Conservation (phyloP, 2,329 filamentous ascomycete genomes). For the Chaetomium globosum region DNA sequence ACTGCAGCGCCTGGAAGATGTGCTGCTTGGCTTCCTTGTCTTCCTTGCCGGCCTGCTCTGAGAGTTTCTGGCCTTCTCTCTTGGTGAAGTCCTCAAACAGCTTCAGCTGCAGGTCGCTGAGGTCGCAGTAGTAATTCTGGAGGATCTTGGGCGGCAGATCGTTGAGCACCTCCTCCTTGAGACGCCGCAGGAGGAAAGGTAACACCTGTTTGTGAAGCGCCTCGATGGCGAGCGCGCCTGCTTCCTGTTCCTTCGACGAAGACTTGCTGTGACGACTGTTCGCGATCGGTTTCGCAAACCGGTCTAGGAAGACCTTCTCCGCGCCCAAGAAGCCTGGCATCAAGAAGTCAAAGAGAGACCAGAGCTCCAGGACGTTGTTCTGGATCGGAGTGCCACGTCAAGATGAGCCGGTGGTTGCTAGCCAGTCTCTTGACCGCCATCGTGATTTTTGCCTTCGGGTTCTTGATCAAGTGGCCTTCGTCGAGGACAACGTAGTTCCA, state of each 20-base stretch:
- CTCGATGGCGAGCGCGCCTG: constrained; percentile 92
- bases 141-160: constrained; percentile 97
- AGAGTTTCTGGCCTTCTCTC: constrained; percentile 86
- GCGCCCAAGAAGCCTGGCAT: constrained; percentile 98
- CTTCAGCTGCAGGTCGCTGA: constrained; percentile 90
- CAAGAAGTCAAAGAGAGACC: constrained; percentile 97
- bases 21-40: constrained; percentile 96
- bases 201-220: constrained; percentile 98
- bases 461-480: constrained; percentile 98
- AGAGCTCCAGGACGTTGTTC: constrained; percentile 95
- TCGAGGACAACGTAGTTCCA: constrained; percentile 99
- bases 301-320: constrained; percentile 91
- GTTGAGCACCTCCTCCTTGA: constrained; percentile 97
- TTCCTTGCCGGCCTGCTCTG: constrained; percentile 77
- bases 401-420: constrained; percentile 92
- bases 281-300: constrained; percentile 92
- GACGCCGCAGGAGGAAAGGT: constrained; percentile 89
- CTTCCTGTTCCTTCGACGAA: constrained; percentile 97
- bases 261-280: constrained; percentile 95
- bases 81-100: constrained; percentile 96
- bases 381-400: constrained; percentile 97
- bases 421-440: constrained; percentile 85
- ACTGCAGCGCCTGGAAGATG: constrained; percentile 98
- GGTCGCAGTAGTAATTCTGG: constrained; percentile 98
- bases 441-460: constrained; percentile 94